These are phyloP conservation scores for Fraxinus albicans DNA, from an alignment of 305 asterid species.

Conservation along the genomic window DNA sequence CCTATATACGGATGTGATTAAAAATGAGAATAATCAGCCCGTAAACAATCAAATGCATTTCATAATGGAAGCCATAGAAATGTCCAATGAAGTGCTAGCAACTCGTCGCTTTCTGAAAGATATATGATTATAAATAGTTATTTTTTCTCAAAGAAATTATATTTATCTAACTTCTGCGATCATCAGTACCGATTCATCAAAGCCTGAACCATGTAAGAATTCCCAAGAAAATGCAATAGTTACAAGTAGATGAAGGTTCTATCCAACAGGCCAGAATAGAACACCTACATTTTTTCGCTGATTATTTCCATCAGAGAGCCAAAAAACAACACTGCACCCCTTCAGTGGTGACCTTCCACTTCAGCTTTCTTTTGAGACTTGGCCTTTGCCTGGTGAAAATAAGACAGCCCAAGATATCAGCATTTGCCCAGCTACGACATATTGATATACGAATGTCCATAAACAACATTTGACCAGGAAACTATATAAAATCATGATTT, in stretches of 20 bases:
- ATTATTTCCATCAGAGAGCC: slow-evolving; percentile 41
- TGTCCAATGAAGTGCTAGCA: background rate
- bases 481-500: background rate
- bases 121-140: background rate
- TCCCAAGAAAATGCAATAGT: slow-evolving; percentile 21
- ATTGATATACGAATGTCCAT: background rate
- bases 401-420: background rate
- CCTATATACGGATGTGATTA: background rate
- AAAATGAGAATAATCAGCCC: too few relatives aligned
- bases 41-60: background rate
- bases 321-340: slow-evolving; percentile 4
- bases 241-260: slow-evolving; percentile 35
- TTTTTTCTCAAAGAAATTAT: slow-evolving; percentile 1
- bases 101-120: background rate
- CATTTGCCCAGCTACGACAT: background rate
- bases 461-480: background rate
- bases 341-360: slow-evolving; percentile 63
- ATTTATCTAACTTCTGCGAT: background rate
- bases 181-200: slow-evolving; percentile 7
- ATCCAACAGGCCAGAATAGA: slow-evolving; percentile 31
- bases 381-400: slow-evolving; percentile 52
- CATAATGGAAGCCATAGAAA: background rate
- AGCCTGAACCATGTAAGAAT: slow-evolving; percentile 22
- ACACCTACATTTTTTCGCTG: background rate
- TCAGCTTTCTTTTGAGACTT: slow-evolving; percentile 72